Evolutionary conservation across 2,329 filamentous ascomycete genomes (phyloP).

Genomic region (Nemania sp.): DNA sequence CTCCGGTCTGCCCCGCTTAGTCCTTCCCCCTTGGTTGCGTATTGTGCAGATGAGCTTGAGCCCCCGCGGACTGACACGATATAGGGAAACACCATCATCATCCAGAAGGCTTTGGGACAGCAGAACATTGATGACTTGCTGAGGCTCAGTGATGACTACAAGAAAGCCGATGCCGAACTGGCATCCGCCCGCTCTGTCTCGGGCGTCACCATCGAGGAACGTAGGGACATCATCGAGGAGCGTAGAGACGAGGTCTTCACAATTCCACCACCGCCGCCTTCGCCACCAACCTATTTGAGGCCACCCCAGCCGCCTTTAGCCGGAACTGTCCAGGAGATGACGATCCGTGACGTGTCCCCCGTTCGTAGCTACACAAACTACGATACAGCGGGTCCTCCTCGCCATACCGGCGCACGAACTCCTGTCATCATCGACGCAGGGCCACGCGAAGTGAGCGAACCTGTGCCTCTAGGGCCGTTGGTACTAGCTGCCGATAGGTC

Average conservation of each 20-base stretch:
- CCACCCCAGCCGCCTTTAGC: constrained; percentile 36
- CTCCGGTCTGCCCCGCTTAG: background rate
- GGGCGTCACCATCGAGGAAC: constrained; percentile 54
- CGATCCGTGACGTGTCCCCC: constrained; percentile 55
- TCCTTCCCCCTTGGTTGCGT: no score
- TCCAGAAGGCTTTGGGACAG: constrained; percentile 83
- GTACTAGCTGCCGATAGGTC: constrained; percentile 46
- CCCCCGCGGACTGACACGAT: constrained; percentile 44
- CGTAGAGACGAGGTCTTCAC: constrained; percentile 49
- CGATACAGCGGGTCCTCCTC: constrained; percentile 38
- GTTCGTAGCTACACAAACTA: constrained; percentile 42
- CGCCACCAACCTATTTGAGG: constrained; percentile 36
- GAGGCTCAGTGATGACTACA: constrained; percentile 77
- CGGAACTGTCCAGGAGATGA: constrained; percentile 50
- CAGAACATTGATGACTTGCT: constrained; percentile 91
- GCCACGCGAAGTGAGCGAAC: constrained; percentile 42
- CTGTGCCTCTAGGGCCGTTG: constrained; percentile 45
- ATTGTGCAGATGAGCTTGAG: no score
- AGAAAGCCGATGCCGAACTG: constrained; percentile 55
- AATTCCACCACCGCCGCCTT: constrained; percentile 39
- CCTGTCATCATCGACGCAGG: constrained; percentile 48
- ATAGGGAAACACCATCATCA: constrained; percentile 77
- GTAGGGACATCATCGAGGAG: constrained; percentile 55
- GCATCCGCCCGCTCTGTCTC: constrained; percentile 50
- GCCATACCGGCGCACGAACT: constrained; percentile 40